Base-by-base conservation (phyloP, 371 early-diverging fungal species). In the Spraguea lophii region DNA sequence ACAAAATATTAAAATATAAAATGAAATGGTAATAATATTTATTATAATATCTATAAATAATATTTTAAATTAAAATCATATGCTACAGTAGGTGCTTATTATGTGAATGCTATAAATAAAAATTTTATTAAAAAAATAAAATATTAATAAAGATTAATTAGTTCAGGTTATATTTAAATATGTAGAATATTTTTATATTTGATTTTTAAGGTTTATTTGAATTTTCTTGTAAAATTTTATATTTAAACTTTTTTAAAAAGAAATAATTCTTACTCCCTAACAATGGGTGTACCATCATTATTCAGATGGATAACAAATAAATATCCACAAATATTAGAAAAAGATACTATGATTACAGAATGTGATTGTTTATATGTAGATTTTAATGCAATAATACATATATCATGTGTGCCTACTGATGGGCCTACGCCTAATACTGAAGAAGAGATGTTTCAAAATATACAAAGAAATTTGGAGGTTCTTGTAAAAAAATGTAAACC, bases 311-410 rank as follows among this genome's bases (percentile, higher is more conserved):
- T 98, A 41, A 76, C 81, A 23, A 74, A 77, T 59, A 88, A 86
- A 76, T 94, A 90, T 69, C 88, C 91, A 45, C 81, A 82, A 66
- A 78, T 85, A 46, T 77, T 80, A 17, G 34, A 45, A 12, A 1
- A 15, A 25, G 55, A 26, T 23, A 34, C 36, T 16, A 17, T 25
- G 35, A 32, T 59, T 44, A 50, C 54, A 20, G 34, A 27, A 20
- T 16, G 34, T 30, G 95, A 98, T 70, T 86, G 85, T 69, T 73
- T 97, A 25, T 93, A 94, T 69, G 70, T 97, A 52, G 98, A 97
- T 65, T 88, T 94, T 85, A 98, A 98, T 70, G 95, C 90, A 49
- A 88, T 95, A 74, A 84, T 98, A 66, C 99, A 95, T 69, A 86
- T 85, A 26, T 93, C 93, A 69, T 83, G 83, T 59, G 88, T 91